Base-by-base conservation (phyloP, 805 yeast species). In the Blastobotrys chiropterorum region DNA sequence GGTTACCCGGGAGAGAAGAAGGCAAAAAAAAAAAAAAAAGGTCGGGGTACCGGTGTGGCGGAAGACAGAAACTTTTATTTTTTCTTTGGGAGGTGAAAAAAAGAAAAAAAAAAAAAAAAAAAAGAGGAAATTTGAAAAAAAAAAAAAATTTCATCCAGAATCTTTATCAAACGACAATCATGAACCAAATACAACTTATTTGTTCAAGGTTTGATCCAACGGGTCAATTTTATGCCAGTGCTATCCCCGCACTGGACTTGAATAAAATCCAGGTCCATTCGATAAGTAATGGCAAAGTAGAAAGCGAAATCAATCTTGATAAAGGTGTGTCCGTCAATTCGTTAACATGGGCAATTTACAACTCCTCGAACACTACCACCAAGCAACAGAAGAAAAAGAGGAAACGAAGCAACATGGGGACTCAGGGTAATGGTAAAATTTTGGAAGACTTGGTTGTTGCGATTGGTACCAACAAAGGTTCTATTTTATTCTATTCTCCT, bases 251-350 rank as follows among this genome's bases (percentile, higher is more conserved):
- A 1, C 75, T 88, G 53, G 92, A 86, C 65, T 73, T 82, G 3
- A 92, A 85, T 61, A 80, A 81, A 57, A 69, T 88, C 39, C 74
- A 82, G 52, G 86, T 85, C 1, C 83, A 82, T 61, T 75, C 85
- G 16, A 61, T 74, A 2, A 72, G 79, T 8, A 74, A 70, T 22
- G 58, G 56, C 38, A 49, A 55, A 3, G 62, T 79, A 30, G 74
- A 76, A 57, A 67, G 74, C 38, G 80, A 79, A 17, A 77, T 78
- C 59, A 72, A 74, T 13, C 69, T 84, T 21, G 83, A 77, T 42
- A 79, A 78, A 62, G 75, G 78, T 30, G 66, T 72, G 39, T 71
- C 72, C 58, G 70, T 79, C 38, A 73, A 79, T n/a, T 69, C 71
- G 34, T 52, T 85, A 48, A 60, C 71, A 3, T 85, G 90, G 90